Base-by-base conservation (phyloP, 768 basidiomycete genomes). In the Leccinum variicolor region DNA sequence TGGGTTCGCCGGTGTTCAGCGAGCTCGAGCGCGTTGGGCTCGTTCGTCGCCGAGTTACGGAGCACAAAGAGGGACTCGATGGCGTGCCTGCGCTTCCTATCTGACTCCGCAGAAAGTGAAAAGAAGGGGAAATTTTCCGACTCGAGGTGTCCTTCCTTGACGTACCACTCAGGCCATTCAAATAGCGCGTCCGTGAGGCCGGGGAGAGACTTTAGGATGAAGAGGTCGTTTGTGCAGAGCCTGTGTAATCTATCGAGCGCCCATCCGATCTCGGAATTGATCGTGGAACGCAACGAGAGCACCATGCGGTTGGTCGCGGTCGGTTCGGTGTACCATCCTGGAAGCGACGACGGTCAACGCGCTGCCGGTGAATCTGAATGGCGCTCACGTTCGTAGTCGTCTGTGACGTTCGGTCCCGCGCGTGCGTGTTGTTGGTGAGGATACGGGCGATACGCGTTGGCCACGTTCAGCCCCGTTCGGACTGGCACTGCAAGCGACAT, bases 161-260 rank as follows among this genome's bases (percentile, higher is more conserved):
- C 77, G 69, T 90, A 95, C 86, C 86, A 89, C 67, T 90, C 86
- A 3, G 94, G 93, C 89, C 89, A 93, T 67, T 89, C 89, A 59
- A 93, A 89, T 21, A 98, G 77, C 6, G 87, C 88, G 64, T 93
- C 89, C 25, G 90, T 83, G 43, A 95, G 77, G 9, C 92, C 92
- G 0, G 91, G 88, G 52, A 91, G 85, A 33, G 78, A 76, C 39
- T 78, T 79, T 56, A 98, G 79, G 55, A 83, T 69, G 72, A 96
- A 92, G 52, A 84, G 77, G 52, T 94, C 92, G 64, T 90, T 89
- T 63, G 81, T 81, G 63, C 85, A 87, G n/a, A 92, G 78, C 19
- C 90, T 83, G 60, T 89, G 85, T 10, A 98, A 81, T 50, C 90
- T 86, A 64, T 93, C 89, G 39, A 99, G 81, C 19, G 94, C 91